Base-by-base conservation (phyloP, 2,329 filamentous ascomycete species). In the Cucurbitaria berberidis region DNA sequence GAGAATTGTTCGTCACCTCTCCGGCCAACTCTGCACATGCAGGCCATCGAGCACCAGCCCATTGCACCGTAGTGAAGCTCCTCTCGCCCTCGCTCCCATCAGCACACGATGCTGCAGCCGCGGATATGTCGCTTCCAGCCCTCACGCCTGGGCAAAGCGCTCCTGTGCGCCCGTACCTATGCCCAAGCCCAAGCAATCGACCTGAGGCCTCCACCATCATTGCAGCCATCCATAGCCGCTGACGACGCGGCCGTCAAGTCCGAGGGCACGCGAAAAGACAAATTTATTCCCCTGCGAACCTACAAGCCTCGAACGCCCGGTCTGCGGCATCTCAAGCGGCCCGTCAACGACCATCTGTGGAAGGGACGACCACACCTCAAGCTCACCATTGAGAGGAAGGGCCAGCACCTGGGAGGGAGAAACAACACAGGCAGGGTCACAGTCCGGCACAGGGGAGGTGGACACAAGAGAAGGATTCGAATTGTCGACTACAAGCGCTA, bases 341-440 rank as follows among this genome's bases (percentile, higher is more conserved):
- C 95, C 13, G 88, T 97, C 77, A 98, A 98, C 77, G 92, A 97
- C 69, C 95, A 99, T 76, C 80, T 99, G 40, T 98, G 91, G 91
- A 97, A 96, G 78, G 95, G 95, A 53, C 84, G 92, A 51, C 91
- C 95, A 0, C 87, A 89, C 63, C 81, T 90, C 29, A 86, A 88
- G 45, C 83, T 99, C 75, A 99, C 96, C 10, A 90, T 91, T 68
- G 86, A 92, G 32, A 96, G 97, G 76, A 93, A 93, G 75, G 95
- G 95, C 15, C 92, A 96, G 67, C 88, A 86, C 46, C 95, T 96
- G 75, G 96, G 95, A 76, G 95, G 95, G 38, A 86, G 95, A 67
- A 99, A 99, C 75, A 89, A 90, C 70, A 89, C 84, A 48, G 96
- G 95, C 21, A 82, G 86, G 61, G 85, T 99, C 56, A 96, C 92